Percentiles rank a stretch among this genome's conserved stretches.
phyloP scores from a whole-genome alignment of 1,284 basidiomycete species.

The Austroboletus rostrupii region DNA sequence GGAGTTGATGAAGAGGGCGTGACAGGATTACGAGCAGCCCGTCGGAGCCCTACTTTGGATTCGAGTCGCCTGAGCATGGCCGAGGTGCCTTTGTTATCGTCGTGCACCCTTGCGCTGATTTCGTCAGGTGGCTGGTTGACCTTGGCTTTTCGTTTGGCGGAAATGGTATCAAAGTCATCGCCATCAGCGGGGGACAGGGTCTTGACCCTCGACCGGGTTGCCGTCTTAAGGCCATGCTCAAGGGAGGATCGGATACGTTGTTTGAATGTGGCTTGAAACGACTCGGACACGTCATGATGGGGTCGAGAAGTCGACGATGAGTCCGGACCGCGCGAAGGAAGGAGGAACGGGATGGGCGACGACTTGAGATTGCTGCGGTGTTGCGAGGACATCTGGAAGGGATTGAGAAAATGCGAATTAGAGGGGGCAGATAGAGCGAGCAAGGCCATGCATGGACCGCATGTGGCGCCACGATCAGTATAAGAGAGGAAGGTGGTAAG shows the following conservation, averaged over 20 bases:
- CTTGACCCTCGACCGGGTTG: conserved; percentile 48
- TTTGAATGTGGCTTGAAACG: conserved; percentile 50
- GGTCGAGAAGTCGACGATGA: conserved; percentile 25
- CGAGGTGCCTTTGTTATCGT: conserved; percentile 33
- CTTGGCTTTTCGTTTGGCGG: conserved; percentile 41
- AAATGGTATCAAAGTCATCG: conserved; percentile 42
- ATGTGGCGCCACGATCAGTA: conserved; percentile 22
- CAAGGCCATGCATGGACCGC: conserved; percentile 44
- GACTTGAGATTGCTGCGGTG: conserved; percentile 36
- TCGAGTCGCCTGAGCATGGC: conserved; percentile 39
- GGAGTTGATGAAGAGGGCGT: conserved; percentile 40
- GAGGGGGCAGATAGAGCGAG: conserved; percentile 39
- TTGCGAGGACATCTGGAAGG: conserved; percentile 46
- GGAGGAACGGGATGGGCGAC: conserved; percentile 32
- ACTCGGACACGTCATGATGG: conserved; percentile 31
- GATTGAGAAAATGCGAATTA: conserved; percentile 41
- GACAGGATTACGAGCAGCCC: conserved; percentile 41
- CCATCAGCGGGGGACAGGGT: conserved; percentile 30
- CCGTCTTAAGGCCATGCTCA: conserved; percentile 60
- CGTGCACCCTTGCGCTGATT: conserved; percentile 24
- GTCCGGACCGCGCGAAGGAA: conserved; percentile 43
- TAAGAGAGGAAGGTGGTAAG: conserved; percentile 10
- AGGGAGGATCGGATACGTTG: conserved; percentile 60
- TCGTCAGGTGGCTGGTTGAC: conserved; percentile 36
- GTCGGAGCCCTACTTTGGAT: conserved; percentile 55